Evolutionary conservation across 805 yeast species (phyloP).

Genomic region (Candida suzukii): DNA sequence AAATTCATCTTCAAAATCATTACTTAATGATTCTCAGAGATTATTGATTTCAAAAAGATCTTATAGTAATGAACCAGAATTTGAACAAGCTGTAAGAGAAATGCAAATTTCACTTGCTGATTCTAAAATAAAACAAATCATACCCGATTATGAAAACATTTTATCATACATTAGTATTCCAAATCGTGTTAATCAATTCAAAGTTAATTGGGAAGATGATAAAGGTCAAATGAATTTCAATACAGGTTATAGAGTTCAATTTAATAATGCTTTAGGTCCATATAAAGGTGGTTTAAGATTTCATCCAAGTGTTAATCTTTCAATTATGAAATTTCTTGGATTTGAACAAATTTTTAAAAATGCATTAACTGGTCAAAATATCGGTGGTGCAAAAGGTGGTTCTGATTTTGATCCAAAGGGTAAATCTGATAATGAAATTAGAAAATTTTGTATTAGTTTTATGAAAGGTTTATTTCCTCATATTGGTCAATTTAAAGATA

Average conservation of each 20-base stretch:
- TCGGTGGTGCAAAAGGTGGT: conserved; percentile 99
- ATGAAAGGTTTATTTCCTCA: conserved; percentile 93
- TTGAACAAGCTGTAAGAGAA: conserved; percentile 97
- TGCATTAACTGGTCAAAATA: conserved; percentile 92
- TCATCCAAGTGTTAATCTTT: conserved; percentile 94
- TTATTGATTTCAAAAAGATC: too few species aligned
- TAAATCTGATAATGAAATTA: conserved; percentile 84
- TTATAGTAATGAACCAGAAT: conserved; percentile 74
- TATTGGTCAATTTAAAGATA: conserved; percentile 96
- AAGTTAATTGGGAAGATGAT: conserved; percentile 98
- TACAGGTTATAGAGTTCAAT: conserved; percentile 97
- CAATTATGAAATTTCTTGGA: conserved; percentile 92
- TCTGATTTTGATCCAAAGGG: conserved; percentile 97
- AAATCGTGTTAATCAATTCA: conserved; percentile 92
- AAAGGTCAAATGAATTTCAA: conserved; percentile 85
- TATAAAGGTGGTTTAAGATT: conserved; percentile 98
- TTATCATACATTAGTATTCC: conserved; percentile 89
- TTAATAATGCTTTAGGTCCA: conserved; percentile 97
- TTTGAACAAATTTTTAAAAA: conserved; percentile 98
- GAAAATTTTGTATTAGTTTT: conserved; percentile 93
- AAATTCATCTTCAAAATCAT: too few species aligned
- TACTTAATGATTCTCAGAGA: too few species aligned
- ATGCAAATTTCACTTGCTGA: conserved; percentile 80
- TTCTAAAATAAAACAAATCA: conserved; percentile 80
- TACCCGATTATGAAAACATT: conserved; percentile 85